Conservation (phyloP, 768 basidiomycete genomes). For the Agaricus blazei region DNA sequence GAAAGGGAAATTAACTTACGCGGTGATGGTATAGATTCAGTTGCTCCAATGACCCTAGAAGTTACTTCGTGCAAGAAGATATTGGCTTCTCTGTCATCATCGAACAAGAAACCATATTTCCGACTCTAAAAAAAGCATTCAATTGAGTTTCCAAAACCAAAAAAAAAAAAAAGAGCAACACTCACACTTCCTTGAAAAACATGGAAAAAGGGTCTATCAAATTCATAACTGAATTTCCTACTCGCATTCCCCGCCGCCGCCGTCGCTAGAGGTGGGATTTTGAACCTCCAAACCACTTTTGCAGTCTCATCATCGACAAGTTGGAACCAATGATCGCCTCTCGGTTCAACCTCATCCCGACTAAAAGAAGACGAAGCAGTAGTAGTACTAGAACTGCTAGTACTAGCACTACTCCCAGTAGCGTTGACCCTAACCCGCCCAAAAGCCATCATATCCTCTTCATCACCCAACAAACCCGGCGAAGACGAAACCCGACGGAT, state of each 20-base stretch:
- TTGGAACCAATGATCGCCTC: conserved; percentile 51
- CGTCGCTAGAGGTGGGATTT: conserved; percentile 34
- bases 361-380: background rate
- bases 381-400: too few relatives aligned
- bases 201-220: conserved; percentile 91
- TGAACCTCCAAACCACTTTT: conserved; percentile 66
- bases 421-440: background rate
- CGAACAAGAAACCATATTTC: conserved; percentile 47
- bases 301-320: conserved; percentile 52
- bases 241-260: background rate
- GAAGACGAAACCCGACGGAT: background rate
- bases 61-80: conserved; percentile 34
- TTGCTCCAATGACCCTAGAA: conserved; percentile 16
- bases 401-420: too few relatives aligned
- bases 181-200: conserved; percentile 81
- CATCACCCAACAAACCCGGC: conserved; percentile 20
- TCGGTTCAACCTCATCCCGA: background rate
- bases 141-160: conserved; percentile 34
- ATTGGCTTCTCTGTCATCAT: conserved; percentile 43
- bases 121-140: conserved; percentile 42
- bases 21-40: background rate
- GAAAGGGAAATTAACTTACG: conserved; percentile 10
- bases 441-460: background rate
- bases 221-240: conserved; percentile 56
- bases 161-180: conserved; percentile 11